Base-by-base conservation (phyloP, 2,329 filamentous ascomycete species). In the Cladosporium sp. region DNA sequence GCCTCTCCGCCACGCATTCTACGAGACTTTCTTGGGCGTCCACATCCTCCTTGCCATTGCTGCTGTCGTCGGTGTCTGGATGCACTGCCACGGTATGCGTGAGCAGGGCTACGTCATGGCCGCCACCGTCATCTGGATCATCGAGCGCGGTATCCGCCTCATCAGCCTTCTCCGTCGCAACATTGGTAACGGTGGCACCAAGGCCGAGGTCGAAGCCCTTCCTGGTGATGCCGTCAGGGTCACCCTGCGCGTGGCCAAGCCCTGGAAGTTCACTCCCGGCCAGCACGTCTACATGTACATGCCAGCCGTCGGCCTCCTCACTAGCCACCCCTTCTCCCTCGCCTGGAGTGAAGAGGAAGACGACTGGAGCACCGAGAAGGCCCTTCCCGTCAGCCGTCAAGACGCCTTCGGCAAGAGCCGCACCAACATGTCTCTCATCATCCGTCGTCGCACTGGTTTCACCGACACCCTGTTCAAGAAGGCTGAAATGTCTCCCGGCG, bases 391-490 rank as follows among this genome's bases (percentile, higher is more conserved):
- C 64, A 72, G 70, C 41, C 71, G 71, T 40, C 73, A 78, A 61
- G 80, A 83, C 55, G 68, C 80, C 10, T 70, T 78, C 46, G 70
- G 70, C 33, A 63, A 72, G 11, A 77, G 77, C 62, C 60, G 64
- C 3, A 77, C 77, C 1, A 81, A 76, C 16, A 81, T 95, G 55
- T 90, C 87, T 0, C 88, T 96, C 62, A 77, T 97, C 62, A 85
- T 96, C 60, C 88, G 89, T 56, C 88, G 90, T 28, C 87, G 93
- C 55, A 91, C 86, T 0, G 92, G 92, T 31, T 86, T 95, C 73
- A 97, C 93, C 7, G 83, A 89, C 63, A 83, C 83, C 61, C 81
- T 97, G 2, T 95, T 83, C 74, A 76, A 87, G 61, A 82, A 78
- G 54, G 89, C 87, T 6, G 74, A 77, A 53, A 70, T 72, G 31